Conservation (phyloP, 2,329 filamentous ascomycete genomes). For the Nigrospora oryzae region DNA sequence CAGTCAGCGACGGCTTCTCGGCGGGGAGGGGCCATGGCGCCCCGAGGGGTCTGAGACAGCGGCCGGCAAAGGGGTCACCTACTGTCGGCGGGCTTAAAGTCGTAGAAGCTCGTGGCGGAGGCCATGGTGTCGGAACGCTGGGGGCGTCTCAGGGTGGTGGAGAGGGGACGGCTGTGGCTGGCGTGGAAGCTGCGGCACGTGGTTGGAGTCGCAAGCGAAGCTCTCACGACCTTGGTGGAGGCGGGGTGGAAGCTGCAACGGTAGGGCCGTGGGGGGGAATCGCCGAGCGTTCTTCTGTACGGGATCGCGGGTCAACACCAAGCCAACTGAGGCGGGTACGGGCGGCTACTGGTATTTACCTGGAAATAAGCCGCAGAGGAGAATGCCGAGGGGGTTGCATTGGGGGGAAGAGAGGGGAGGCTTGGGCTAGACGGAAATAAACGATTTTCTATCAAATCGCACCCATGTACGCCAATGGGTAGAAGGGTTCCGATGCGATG, state of each 20-base stretch:
- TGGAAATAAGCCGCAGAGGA: too few species aligned
- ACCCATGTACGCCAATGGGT: too few species aligned
- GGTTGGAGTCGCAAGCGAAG: neutral
- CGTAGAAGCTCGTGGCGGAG: conserved; percentile 66
- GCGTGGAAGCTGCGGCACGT: neutral
- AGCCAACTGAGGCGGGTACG: too few species aligned
- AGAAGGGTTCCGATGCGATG: too few species aligned
- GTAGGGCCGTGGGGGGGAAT: too few species aligned
- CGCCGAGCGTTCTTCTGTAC: too few species aligned
- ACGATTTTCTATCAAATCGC: too few species aligned
- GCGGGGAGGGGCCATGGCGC: neutral
- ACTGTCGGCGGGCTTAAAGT: conserved; percentile 81
- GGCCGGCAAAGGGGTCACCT: conserved; percentile 24
- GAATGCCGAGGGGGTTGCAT: too few species aligned
- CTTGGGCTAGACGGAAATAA: too few species aligned
- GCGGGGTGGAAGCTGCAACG: neutral
- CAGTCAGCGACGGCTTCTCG: neutral
- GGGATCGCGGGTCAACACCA: too few species aligned
- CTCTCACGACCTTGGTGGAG: neutral
- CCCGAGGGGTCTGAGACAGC: neutral
- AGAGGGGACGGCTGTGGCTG: neutral
- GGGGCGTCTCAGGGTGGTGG: neutral
- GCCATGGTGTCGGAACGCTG: conserved; percentile 39
- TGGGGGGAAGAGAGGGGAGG: too few species aligned
- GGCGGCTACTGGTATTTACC: too few species aligned